A percentile compares a stretch with the other conserved stretches of the same genome.
Conservation (phyloP, 306 rosid species). For the Leucaena leucocephala region DNA sequence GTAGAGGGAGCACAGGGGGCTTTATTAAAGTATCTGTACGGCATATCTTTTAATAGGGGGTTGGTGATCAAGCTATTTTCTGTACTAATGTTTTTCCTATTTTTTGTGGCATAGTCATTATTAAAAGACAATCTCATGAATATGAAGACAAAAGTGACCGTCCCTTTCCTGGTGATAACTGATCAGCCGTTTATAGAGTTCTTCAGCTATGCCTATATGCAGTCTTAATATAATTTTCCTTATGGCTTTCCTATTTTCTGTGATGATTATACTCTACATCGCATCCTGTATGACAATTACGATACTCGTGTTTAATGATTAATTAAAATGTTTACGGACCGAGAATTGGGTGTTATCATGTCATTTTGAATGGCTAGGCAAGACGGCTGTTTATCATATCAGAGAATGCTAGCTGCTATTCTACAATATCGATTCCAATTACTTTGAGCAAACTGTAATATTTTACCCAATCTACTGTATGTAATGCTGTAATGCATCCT, state of each 20-base stretch:
- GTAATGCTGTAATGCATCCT: too few species aligned
- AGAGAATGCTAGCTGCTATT: too few species aligned
- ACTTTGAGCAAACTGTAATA: too few species aligned
- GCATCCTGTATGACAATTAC: conserved; percentile 30
- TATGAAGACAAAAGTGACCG: conserved; percentile 35
- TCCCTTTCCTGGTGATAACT: conserved; percentile 37
- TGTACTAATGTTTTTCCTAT: too few species aligned
- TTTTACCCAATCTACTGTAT: too few species aligned
- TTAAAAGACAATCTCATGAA: conserved; percentile 35
- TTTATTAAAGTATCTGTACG: conserved; percentile 83
- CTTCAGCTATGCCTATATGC: neutral
- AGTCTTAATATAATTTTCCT: too few species aligned
- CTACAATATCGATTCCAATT: too few species aligned
- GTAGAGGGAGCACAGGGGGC: conserved; percentile 95
- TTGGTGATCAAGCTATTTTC: conserved; percentile 31
- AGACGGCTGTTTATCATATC: neutral
- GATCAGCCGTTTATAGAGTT: conserved; percentile 28
- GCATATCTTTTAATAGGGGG: conserved; percentile 96
- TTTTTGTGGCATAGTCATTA: neutral
- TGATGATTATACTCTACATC: neutral
- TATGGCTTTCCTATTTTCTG: neutral
- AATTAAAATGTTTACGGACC: conserved; percentile 35
- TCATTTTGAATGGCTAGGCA: neutral
- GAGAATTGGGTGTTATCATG: conserved; percentile 27
- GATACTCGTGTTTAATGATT: conserved; percentile 38